Conservation (phyloP, 1,284 basidiomycete species). For the Naganishia sp. region DNA sequence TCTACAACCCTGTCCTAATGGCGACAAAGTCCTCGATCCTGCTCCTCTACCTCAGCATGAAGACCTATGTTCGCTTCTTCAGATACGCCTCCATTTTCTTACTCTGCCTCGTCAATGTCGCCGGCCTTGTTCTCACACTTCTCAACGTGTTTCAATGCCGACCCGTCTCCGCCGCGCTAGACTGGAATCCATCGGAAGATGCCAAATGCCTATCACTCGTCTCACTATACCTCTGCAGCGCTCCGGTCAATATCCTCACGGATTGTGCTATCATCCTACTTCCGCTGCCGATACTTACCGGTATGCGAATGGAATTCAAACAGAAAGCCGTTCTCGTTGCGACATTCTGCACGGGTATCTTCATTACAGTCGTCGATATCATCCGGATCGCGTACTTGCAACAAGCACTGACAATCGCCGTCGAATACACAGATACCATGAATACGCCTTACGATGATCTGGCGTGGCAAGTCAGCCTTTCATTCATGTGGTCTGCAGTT, state of each 20-base stretch:
- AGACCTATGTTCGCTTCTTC: constrained; percentile 45
- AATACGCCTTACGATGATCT: constrained; percentile 37
- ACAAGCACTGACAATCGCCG: constrained; percentile 23
- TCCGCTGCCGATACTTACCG: constrained; percentile 51
- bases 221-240: constrained; percentile 48
- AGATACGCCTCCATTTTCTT: constrained; percentile 46
- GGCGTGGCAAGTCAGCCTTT: constrained; percentile 46
- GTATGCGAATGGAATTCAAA: constrained; percentile 49
- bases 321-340: constrained; percentile 50
- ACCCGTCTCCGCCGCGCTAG: constrained; percentile 46
- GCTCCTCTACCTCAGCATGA: constrained; percentile 52
- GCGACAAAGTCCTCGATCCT: constrained; percentile 51
- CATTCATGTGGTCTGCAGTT: constrained; percentile 51
- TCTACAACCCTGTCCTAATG: constrained; percentile 51
- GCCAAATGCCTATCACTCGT: constrained; percentile 48
- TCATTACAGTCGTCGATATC: constrained; percentile 52
- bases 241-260: constrained; percentile 52
- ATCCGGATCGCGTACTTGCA: constrained; percentile 49
- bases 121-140: constrained; percentile 50
- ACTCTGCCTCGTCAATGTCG: constrained; percentile 46
- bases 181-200: constrained; percentile 25
- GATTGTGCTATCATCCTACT: constrained; percentile 52
- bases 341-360: constrained; percentile 51
- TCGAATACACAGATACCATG: constrained; percentile 15
- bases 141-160: constrained; percentile 52